Conservation (phyloP, 2,329 filamentous ascomycete genomes). For the Exophiala sp. region DNA sequence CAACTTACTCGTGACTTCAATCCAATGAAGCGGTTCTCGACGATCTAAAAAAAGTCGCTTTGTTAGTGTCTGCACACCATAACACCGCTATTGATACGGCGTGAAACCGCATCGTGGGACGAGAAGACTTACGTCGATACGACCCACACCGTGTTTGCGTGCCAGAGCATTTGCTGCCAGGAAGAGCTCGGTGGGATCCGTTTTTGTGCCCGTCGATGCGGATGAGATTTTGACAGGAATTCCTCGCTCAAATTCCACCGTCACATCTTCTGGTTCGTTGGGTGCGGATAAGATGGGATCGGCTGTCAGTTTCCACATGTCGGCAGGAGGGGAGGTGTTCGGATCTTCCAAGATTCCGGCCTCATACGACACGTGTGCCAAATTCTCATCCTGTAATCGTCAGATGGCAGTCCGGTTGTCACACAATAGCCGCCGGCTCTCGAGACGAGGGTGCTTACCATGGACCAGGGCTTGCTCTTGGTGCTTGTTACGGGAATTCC, state of each 20-base stretch:
- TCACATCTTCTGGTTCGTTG: slow-evolving; percentile 64
- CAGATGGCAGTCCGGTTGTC: background rate
- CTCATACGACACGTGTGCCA: slow-evolving; percentile 62
- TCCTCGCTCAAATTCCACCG: slow-evolving; percentile 66
- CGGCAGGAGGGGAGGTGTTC: slow-evolving; percentile 55
- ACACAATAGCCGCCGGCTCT: background rate
- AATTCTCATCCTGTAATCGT: slow-evolving; percentile 49
- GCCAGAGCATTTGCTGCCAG: slow-evolving; percentile 52
- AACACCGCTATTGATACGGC: no score
- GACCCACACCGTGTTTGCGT: slow-evolving; percentile 65
- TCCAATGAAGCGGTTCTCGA: slow-evolving; percentile 74
- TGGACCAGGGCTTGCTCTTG: slow-evolving; percentile 57
- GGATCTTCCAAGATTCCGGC: slow-evolving; percentile 64
- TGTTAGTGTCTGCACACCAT: no score
- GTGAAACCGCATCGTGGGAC: no score
- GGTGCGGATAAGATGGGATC: slow-evolving; percentile 41
- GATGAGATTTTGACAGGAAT: slow-evolving; percentile 63
- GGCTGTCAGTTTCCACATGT: slow-evolving; percentile 71
- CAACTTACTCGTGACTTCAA: slow-evolving; percentile 59
- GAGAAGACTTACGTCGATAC: slow-evolving; percentile 50
- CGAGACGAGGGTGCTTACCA: slow-evolving; percentile 30
- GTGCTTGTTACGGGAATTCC: slow-evolving; percentile 15
- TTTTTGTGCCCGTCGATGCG: slow-evolving; percentile 55
- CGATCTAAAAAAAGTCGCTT: no score
- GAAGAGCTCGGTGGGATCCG: slow-evolving; percentile 68